Evolutionary conservation across 345 rosid species (phyloP), one percentile per base, ranked within the genome.

Genomic region (Trapa incisa): DNA sequence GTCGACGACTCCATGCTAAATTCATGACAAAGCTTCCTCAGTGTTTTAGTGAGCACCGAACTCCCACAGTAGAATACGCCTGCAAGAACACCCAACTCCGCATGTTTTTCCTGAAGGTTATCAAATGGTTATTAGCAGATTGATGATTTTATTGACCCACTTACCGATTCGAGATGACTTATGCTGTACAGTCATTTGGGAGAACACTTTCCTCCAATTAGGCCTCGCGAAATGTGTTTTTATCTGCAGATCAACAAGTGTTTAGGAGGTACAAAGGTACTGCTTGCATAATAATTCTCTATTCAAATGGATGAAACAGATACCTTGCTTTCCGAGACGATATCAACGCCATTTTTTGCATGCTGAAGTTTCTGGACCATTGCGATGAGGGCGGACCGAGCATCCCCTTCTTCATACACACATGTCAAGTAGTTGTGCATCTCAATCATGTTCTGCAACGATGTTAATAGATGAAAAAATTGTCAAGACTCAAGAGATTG

Each of bases 11-110:
- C 83, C 37, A 87, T 64, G 76, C 88, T 87, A 72, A 87, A 87
- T 71, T 88, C 92, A 5, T 80, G 88, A 73, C 95, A 87, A 54
- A 91, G 91, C 8, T 74, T 66, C 79, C 29, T 83, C 64, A 93
- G 73, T 65, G 81, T 73, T 68, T 84, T 79, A 39, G 86, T 89
- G 45, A 88, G 79, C n/a, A 85, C 71, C 38, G 84, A 75, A 72
- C 96, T 89, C 75, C 99, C 99, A 63, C 99, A 91, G 70, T 89
- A 94, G 77, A 94, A 91, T 12, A 94, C 97, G 61, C 97, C 99
- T 94, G 79, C 82, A 78, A 57, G 47, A 65, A 68, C 47, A 72
- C 5, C 37, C 29, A 22, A 22, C 29, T 22, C 29, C 29, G 29
- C 29, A 22, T 22, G 29, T 22, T 22, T 22, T 56, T 17, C 35